Evolutionary conservation across 2,329 filamentous ascomycete genomes (phyloP).

Genomic region (Furcasterigmium sp.): DNA sequence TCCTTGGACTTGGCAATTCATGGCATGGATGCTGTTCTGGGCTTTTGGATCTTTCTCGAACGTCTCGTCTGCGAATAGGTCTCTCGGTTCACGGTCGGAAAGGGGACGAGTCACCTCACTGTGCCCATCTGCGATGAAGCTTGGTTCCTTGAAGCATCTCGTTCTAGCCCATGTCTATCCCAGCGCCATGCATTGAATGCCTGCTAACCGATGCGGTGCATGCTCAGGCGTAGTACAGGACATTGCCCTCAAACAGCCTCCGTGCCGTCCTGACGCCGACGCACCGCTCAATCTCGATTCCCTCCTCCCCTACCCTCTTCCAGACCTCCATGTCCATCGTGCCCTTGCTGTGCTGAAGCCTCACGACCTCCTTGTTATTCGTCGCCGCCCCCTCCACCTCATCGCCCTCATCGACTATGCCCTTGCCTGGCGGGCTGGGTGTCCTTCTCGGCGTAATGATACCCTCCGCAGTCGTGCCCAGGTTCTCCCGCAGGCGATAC

Average conservation of each 20-base stretch:
- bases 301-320: conserved; percentile 11
- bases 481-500: conserved; percentile 10
- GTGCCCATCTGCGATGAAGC: too few relatives aligned
- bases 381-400: not conserved
- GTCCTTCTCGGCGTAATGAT: conserved; percentile 14
- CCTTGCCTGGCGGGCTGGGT: conserved; percentile 12
- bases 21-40: too few relatives aligned
- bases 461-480: not conserved
- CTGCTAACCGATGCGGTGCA: too few relatives aligned
- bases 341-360: conserved; percentile 22
- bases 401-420: not conserved
- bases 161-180: too few relatives aligned
- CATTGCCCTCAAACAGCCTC: conserved; percentile 24
- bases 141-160: too few relatives aligned
- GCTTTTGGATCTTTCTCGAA: too few relatives aligned
- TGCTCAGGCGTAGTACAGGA: conserved; percentile 17
- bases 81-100: too few relatives aligned
- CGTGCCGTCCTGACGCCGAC: conserved; percentile 23
- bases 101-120: too few relatives aligned
- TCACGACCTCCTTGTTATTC: conserved; percentile 2
- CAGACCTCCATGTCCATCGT: conserved; percentile 19
- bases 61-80: too few relatives aligned
- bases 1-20: too few relatives aligned
- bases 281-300: conserved; percentile 17
- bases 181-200: too few relatives aligned